These are phyloP conservation scores for Cystobasidium ongulense DNA, from an alignment of 768 basidiomycete genomes.

Conservation along the genomic window DNA sequence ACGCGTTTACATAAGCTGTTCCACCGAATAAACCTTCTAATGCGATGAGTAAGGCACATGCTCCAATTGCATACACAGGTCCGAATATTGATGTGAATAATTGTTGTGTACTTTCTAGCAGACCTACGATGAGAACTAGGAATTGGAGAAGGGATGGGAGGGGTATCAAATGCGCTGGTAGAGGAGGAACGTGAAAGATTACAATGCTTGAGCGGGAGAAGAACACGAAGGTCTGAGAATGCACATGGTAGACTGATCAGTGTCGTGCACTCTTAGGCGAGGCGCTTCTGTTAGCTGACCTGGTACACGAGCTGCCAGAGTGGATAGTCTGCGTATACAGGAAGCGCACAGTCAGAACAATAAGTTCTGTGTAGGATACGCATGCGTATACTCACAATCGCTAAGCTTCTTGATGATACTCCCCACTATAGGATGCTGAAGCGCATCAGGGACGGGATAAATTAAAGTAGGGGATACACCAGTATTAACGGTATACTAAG, in stretches of 20 bases:
- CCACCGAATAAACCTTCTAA: constrained; percentile 90
- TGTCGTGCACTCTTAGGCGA: no score
- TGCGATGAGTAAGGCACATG: constrained; percentile 69
- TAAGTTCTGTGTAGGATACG: neutral
- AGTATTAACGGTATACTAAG: constrained; percentile 81
- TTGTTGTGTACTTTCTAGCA: constrained; percentile 62
- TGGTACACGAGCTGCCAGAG: constrained; percentile 65
- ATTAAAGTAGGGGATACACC: constrained; percentile 83
- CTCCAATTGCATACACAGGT: constrained; percentile 35
- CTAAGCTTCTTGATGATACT: constrained; percentile 72
- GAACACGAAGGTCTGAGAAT: constrained; percentile 66
- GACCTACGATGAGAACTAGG: constrained; percentile 57
- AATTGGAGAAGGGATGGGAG: constrained; percentile 70
- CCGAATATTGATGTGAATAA: constrained; percentile 50
- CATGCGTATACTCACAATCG: constrained; percentile 52
- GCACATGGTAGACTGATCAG: neutral
- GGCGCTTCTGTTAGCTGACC: no score
- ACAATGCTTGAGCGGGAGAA: constrained; percentile 85
- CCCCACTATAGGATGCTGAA: constrained; percentile 58
- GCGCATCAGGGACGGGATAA: constrained; percentile 67
- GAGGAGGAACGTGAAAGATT: constrained; percentile 63
- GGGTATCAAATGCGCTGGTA: constrained; percentile 61
- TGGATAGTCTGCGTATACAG: neutral
- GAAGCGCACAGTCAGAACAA: constrained; percentile 33
- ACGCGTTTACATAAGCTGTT: constrained; percentile 84